Conservation (phyloP, 2,329 filamentous ascomycete genomes). For the Aspergillus calidoustus region DNA sequence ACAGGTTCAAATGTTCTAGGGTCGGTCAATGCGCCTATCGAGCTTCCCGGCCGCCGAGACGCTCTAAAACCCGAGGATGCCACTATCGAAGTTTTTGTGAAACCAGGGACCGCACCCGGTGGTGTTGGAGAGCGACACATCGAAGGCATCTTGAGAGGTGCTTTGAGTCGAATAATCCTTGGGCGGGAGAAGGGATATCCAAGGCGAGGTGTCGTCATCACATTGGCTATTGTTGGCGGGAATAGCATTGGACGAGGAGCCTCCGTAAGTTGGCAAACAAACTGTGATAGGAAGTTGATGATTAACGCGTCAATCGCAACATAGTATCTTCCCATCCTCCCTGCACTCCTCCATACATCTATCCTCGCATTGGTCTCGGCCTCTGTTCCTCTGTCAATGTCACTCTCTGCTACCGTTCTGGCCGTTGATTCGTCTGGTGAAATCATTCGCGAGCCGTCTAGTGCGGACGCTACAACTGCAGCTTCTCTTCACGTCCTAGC, state of each 20-base stretch:
- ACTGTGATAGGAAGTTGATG: conserved; percentile 5
- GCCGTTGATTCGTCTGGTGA: conserved; percentile 55
- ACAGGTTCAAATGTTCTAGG: conserved; percentile 78
- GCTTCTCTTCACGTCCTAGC: conserved; percentile 80
- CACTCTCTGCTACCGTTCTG: conserved; percentile 68
- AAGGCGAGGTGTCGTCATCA: conserved; percentile 49
- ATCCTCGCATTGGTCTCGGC: conserved; percentile 80
- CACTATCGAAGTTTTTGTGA: conserved; percentile 84
- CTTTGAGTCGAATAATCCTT: conserved; percentile 46
- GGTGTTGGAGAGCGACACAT: conserved; percentile 83
- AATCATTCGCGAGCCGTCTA: conserved; percentile 65
- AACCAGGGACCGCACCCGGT: conserved; percentile 82
- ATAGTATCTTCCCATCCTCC: conserved; percentile 78
- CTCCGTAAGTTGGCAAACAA: conserved; percentile 35
- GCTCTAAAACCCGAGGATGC: conserved; percentile 86
- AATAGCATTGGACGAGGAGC: conserved; percentile 41
- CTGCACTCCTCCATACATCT: conserved; percentile 79
- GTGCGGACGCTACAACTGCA: conserved; percentile 64
- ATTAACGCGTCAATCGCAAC: conserved; percentile 17
- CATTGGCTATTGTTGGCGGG: conserved; percentile 46
- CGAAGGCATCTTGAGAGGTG: conserved; percentile 59
- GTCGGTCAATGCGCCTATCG: conserved; percentile 89
- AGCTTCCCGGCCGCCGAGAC: conserved; percentile 79
- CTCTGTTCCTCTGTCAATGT: conserved; percentile 76
- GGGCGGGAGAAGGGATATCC: conserved; percentile 49